Base-by-base conservation (phyloP, 169 alveolate genomes). In the Cryptosporidium felis region DNA sequence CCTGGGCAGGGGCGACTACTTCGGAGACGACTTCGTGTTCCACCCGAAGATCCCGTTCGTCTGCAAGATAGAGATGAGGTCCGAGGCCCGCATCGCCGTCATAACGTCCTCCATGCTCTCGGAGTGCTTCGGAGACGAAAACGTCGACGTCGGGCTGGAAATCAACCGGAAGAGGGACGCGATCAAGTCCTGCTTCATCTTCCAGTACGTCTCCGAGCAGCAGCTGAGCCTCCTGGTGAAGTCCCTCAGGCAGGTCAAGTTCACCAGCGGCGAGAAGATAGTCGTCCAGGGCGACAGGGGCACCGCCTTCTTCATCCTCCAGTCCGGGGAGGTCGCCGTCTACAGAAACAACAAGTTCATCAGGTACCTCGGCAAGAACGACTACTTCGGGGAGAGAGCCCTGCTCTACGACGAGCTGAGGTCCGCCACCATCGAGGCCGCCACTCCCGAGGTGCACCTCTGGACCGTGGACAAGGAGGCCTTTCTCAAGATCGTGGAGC, bases 301-400 rank as follows among this genome's bases (percentile, higher is more conserved):
- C 5, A 92, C 94, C 14, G 90, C 95, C 18, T 90, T 97, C 44
- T 97, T 93, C 89, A 95, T 97, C 30, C 94, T 97, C 32, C 95
- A 95, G 41, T 82, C 91, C 61, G 99, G 99, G 0, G 96, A 92
- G 81, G 98, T 96, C 1, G 97, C 94, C 23, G 92, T 96, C 41
- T 80, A 88, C 32, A 92, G 93, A 88, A 88, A 92, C 56, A 91
- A 92, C 42, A 92, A 89, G 74, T 88, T 91, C 42, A 81, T 97
- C 38, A 85, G 97, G 38, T 95, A 96, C 9, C 88, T 94, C 34
- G 96, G 96, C 21, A 94, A 93, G 56, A 91, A 94, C 60, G 98
- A 96, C 88, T 97, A 95, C 82, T 97, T 97, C 82, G 99, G 99
- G 6, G 99, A 97, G 66, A 91, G 99, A 47, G 96, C 98, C 5